phyloP scores from a whole-genome alignment of 164 flowering plant genomes.

The Magnolia changhungtana region DNA sequence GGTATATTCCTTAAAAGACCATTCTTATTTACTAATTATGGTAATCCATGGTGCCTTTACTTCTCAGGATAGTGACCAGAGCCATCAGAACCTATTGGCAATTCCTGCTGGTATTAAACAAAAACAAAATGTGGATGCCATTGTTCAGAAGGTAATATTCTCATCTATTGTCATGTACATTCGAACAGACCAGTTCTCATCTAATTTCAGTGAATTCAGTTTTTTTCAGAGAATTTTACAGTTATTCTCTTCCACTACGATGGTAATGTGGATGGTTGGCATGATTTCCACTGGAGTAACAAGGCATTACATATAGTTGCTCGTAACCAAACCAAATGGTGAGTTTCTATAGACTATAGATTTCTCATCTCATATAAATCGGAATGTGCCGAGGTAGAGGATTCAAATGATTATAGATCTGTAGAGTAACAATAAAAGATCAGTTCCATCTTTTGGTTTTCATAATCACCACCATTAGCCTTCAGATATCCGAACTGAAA shows the following conservation, averaged over 20 bases:
- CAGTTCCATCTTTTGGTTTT: no score
- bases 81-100: slow-evolving; percentile 64
- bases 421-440: no score
- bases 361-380: no score
- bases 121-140: slow-evolving; percentile 67
- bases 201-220: slow-evolving; percentile 69
- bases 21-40: not conserved
- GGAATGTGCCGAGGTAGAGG: not conserved
- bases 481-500: not conserved
- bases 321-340: slow-evolving; percentile 96
- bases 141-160: slow-evolving; percentile 76
- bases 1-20: not conserved
- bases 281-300: slow-evolving; percentile 73
- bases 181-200: slow-evolving; percentile 5
- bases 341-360: slow-evolving; percentile 9
- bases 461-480: not conserved
- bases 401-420: not conserved
- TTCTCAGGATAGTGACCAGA: slow-evolving; percentile 38
- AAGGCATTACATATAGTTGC: slow-evolving; percentile 78
- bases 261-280: slow-evolving; percentile 78
- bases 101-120: slow-evolving; percentile 84
- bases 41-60: slow-evolving; percentile 2
- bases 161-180: not conserved
- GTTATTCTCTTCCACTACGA: slow-evolving; percentile 90
- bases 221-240: slow-evolving; percentile 85